A percentile compares a stretch with the other conserved stretches of the same genome.
phyloP scores from a whole-genome alignment of 768 basidiomycete species.

The Panaeolus cyanescens region DNA sequence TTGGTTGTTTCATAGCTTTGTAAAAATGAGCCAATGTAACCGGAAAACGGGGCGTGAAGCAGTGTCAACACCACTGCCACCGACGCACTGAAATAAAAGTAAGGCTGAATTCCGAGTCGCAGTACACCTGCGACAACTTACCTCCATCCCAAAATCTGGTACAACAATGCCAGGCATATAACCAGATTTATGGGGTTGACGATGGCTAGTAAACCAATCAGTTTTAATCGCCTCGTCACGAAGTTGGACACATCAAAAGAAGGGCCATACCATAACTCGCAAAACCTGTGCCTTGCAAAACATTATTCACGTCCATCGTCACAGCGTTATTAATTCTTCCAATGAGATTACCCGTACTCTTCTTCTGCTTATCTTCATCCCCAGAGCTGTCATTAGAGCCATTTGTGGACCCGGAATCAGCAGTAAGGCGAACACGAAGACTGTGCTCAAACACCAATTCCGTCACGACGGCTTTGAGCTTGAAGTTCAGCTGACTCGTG shows the following conservation, averaged over 20 bases:
- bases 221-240: conserved; percentile 16
- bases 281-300: conserved; percentile 36
- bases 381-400: neutral
- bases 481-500: conserved; percentile 41
- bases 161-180: conserved; percentile 39
- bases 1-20: conserved; percentile 40
- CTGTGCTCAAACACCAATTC: conserved; percentile 47
- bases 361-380: conserved; percentile 5
- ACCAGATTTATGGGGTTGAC: conserved; percentile 35
- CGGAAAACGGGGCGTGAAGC: conserved; percentile 51
- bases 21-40: conserved; percentile 49
- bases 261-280: conserved; percentile 20
- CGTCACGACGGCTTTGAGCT: conserved; percentile 41
- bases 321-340: conserved; percentile 81
- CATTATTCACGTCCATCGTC: conserved; percentile 56
- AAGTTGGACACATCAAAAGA: neutral
- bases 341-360: conserved; percentile 45
- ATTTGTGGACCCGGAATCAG: conserved; percentile 27
- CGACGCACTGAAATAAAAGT: conserved; percentile 6
- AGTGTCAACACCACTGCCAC: conserved; percentile 5
- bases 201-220: conserved; percentile 44
- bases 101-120: neutral
- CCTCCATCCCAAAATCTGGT: conserved; percentile 43
- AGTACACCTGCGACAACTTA: conserved; percentile 17
- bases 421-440: conserved; percentile 63